Evolutionary conservation across 371 early-diverging fungal genomes (phyloP).

Genomic region (Saksenaea vasiformis): DNA sequence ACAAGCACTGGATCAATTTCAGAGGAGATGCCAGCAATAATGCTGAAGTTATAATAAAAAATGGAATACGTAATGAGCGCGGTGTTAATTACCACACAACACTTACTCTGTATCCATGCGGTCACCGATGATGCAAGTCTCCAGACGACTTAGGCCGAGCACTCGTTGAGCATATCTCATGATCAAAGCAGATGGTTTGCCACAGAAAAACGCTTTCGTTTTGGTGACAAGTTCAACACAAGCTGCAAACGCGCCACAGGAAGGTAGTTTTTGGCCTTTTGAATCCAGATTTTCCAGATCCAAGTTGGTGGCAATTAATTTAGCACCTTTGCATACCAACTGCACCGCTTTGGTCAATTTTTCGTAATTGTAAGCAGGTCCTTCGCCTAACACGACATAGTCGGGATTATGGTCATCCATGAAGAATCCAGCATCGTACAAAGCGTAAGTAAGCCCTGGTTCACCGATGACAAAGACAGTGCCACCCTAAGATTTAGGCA

Average conservation of each 20-base stretch:
- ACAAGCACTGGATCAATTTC: conserved; percentile 69
- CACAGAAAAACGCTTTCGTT: conserved; percentile 68
- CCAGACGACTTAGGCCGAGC: conserved; percentile 55
- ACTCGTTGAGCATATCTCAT: conserved; percentile 66
- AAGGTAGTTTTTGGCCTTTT: conserved; percentile 54
- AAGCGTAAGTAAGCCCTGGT: conserved; percentile 62
- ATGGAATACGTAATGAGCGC: not conserved
- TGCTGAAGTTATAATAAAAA: conserved; percentile 20
- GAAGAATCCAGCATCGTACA: conserved; percentile 66
- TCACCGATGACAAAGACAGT: conserved; percentile 68
- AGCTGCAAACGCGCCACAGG: conserved; percentile 63
- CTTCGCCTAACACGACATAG: conserved; percentile 68
- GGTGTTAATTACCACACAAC: not conserved
- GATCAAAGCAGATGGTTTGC: conserved; percentile 66
- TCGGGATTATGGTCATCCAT: conserved; percentile 67
- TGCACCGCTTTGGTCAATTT: conserved; percentile 62
- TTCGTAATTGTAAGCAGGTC: conserved; percentile 60
- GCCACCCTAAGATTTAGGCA: conserved; percentile 37
- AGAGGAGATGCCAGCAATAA: conserved; percentile 56
- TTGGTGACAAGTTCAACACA: conserved; percentile 61
- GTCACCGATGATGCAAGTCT: conserved; percentile 71
- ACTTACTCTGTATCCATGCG: conserved; percentile 71
- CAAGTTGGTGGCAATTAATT: conserved; percentile 68
- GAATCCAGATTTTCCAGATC: conserved; percentile 62
- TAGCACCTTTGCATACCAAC: conserved; percentile 56